Evolutionary conservation across 805 yeast genomes (phyloP).

Genomic region (Candida ovalis): DNA sequence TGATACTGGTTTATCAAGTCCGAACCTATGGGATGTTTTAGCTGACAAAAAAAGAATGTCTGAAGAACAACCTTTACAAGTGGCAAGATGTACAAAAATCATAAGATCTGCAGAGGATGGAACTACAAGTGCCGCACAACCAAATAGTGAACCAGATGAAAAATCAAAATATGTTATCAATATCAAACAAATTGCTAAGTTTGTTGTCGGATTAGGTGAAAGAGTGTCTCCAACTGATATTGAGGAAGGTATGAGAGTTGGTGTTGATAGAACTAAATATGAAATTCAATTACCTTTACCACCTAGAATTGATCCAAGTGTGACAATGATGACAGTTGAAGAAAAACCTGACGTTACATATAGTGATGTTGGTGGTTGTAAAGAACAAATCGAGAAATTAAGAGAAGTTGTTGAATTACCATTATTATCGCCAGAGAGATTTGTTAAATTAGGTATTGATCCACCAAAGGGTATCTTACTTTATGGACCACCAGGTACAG

Average conservation of each 20-base stretch:
- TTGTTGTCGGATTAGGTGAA: constrained; percentile 94
- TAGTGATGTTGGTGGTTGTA: constrained; percentile 97
- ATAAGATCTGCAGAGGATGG: constrained; percentile 55
- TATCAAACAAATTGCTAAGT: constrained; percentile 96
- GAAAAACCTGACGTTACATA: constrained; percentile 99
- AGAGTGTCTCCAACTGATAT: constrained; percentile 97
- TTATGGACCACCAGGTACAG: constrained; percentile 99
- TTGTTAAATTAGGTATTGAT: constrained; percentile 94
- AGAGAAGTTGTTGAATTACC: constrained; percentile 97
- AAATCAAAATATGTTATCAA: constrained; percentile 92
- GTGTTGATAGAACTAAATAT: constrained; percentile 96
- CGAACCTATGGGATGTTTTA: constrained; percentile 95
- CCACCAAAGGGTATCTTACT: constrained; percentile 97
- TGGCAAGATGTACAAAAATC: constrained; percentile 97
- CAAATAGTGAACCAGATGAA: constrained; percentile 46
- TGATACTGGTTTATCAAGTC: constrained; percentile 97
- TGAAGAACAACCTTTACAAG: constrained; percentile 95
- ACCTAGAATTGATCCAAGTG: constrained; percentile 95
- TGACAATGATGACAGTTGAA: constrained; percentile 99
- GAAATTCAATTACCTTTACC: constrained; percentile 97
- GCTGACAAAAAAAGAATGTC: constrained; percentile 93
- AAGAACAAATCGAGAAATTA: constrained; percentile 94
- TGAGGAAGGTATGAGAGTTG: constrained; percentile 99
- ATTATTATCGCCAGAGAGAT: constrained; percentile 90
- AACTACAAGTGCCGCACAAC: constrained; percentile 13